Evolutionary conservation across 1,284 basidiomycete species (phyloP), one percentile per base, ranked within the genome.

Genomic region (Leccinum angustisporum): DNA sequence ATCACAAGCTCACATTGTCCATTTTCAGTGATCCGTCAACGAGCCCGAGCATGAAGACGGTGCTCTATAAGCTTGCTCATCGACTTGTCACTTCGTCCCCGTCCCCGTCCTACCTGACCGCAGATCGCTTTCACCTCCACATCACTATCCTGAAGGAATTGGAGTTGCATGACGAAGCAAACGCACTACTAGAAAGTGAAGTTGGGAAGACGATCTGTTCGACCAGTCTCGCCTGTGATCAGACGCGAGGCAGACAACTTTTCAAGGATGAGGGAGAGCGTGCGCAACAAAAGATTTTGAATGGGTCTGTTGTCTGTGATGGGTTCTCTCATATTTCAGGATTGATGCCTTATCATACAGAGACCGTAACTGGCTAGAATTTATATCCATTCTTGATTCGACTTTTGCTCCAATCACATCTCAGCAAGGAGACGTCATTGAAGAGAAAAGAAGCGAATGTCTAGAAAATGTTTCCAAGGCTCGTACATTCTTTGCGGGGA

Each of bases 361-460:
- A 55, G 90, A 94, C 69, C 87, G 89, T 52, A 94, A 94, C 68
- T 95, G 92, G 91, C 79, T 92, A 13, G 91, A 94, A 68, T 92
- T 94, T 70, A 72, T 89, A 52, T 83, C 90, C 4, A 75, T 92
- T 14, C 74, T 94, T 4, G 86, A 92, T 62, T 86, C 83, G 0
- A 81, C 86, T 2, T 88, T 92, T 66, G 74, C 76, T 31, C 72
- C 77, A 51, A 58, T 81, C n/a, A 66, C 70, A 27, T 27, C 27
- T 27, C 27, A 27, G 27, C 27, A 27, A 27, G 27, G 27, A 27
- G 27, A 27, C 27, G 27, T 27, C 27, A 27, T 5, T 62, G 62
- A 79, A 78, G 63, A 73, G 72, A 36, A 67, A 67, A 58, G 59
- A 40, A 59, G 72, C 71, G 66, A 72, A 70, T 54, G 77, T 55